Base-by-base conservation (phyloP, 2,329 filamentous ascomycete species). In the Cercospora sojina region DNA sequence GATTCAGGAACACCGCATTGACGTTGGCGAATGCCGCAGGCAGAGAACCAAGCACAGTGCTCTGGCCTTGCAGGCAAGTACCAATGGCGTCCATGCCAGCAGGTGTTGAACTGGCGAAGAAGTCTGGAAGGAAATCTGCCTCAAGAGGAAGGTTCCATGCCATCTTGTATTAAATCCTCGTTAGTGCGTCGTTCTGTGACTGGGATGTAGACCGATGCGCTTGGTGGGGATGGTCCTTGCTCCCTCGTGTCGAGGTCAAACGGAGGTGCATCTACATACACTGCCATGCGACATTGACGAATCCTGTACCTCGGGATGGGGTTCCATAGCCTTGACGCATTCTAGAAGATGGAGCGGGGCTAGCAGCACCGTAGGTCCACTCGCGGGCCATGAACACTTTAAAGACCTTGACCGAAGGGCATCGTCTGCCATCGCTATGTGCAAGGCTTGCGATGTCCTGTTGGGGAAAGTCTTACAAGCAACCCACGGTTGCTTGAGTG, bases 1-100 rank as follows among this genome's bases (percentile, higher is more conserved):
- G 56, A 13, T 64, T 67, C 20, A 73, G 41, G 5, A 67, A 60
- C 2, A 72, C 70, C 9, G 68, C 69, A 57, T 58, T 67, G 32
- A 69, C 31, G 38, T 64, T 64, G 12, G 65, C 41, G 56, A 67
- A 69, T 5, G 53, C 62, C 31, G 64, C 53, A 23, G 71, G 71
- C n/a, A 72, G 25, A 7, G 68, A 23, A 29, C 62, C 59, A 5
- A 70, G 53, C 35, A 69, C 57, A 13, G 64, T 47, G 43, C 55
- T 59, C 25, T 61, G 62, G 31, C 59, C 43, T 57, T 66, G 62
- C 12, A 64, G 43, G 55, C 66, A 70, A 57, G 67, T 59, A n/a
- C 18, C 61, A 13, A 59, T 51, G 29, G 62, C 61, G n/a, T 68
- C 53, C 51, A 68, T 58, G 13, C 47, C 6, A 23, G 47, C 43